Evolutionary conservation across 768 basidiomycete species (phyloP).

Genomic region (Cystofilobasidium macerans): DNA sequence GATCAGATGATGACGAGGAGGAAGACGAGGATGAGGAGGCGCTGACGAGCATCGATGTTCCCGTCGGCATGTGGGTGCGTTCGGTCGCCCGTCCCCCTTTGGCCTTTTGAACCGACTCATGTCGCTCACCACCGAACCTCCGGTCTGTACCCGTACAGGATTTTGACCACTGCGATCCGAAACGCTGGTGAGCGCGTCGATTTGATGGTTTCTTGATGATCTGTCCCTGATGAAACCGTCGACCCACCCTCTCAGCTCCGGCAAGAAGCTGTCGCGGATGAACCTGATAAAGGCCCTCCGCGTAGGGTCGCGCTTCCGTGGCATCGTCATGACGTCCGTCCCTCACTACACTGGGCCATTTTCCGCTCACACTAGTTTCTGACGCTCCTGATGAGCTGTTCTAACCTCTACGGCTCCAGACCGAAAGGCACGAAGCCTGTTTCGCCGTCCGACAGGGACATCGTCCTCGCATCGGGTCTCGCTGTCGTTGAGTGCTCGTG

Average conservation of each 20-base stretch:
- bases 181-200: constrained; percentile 43
- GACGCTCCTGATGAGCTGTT: not conserved
- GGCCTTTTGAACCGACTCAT: not conserved
- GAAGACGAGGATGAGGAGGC: constrained; percentile 40
- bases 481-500: constrained; percentile 99
- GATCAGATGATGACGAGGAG: constrained; percentile 39
- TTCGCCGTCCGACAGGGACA: constrained; percentile 71
- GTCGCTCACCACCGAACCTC: too few relatives aligned
- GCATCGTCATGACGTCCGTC: constrained; percentile 84
- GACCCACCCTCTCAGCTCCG: too few relatives aligned
- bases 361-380: not conserved
- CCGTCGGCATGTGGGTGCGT: constrained; percentile 94
- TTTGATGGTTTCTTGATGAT: not conserved
- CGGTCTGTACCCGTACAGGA: constrained; percentile 48
- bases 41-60: constrained; percentile 43
- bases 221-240: not conserved
- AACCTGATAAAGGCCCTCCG: constrained; percentile 73
- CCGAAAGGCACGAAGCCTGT: constrained; percentile 72
- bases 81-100: not conserved
- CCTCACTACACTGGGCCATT: not conserved
- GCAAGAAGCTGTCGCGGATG: constrained; percentile 79
- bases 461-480: constrained; percentile 60
- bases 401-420: constrained; percentile 40
- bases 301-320: constrained; percentile 76
- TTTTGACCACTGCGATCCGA: constrained; percentile 94